Base-by-base conservation (phyloP, 1,139 yeast species). In the Ogataea hybrid region DNA sequence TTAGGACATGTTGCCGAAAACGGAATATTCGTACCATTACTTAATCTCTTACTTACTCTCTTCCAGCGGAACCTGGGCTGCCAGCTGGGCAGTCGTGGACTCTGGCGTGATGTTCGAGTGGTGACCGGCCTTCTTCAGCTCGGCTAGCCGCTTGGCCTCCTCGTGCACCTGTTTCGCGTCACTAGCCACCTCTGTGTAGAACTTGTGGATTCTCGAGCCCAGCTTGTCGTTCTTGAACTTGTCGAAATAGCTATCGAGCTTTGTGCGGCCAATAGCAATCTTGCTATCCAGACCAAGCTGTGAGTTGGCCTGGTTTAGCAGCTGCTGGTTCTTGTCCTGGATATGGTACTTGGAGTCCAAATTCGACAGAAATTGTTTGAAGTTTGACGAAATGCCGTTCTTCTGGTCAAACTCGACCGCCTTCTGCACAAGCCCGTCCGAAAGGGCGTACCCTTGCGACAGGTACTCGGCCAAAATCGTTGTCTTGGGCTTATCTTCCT, bases 401-500 rank as follows among this genome's bases (percentile, higher is more conserved):
- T 79, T 70, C 51, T 79, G 70, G 61, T 84, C 95, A 49, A 81
- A 70, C 16, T 72, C 76, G 42, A 82, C 68, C 14, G 84, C 79
- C 57, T 74, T 74, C 43, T 76, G 73, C 41, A 84, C 69, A 35
- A 84, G 69, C 45, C 72, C 67, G 60, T 85, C 94, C 38, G 84
- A 73, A 32, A 85, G 62, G 20, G 71, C 73, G 60, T 84, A 85
- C 4, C 95, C 95, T 22, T 78, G 77, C 25, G 89, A 74, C 50
- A 85, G 70, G 54, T 83, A 75, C 63, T 85, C 92, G 1, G 94
- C 92, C 67, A 84, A 69, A 45, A 85, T 79, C 20, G 88, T 80
- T 47, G 81, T 67, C 58, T 84, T 83, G 43, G 95, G 95, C 65
- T 85, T 85, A 51, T 77, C 79, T 57, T 85, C 95, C 62, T 85